Conservation (phyloP, 169 alveolate genomes). For the Perkinsus olseni region DNA sequence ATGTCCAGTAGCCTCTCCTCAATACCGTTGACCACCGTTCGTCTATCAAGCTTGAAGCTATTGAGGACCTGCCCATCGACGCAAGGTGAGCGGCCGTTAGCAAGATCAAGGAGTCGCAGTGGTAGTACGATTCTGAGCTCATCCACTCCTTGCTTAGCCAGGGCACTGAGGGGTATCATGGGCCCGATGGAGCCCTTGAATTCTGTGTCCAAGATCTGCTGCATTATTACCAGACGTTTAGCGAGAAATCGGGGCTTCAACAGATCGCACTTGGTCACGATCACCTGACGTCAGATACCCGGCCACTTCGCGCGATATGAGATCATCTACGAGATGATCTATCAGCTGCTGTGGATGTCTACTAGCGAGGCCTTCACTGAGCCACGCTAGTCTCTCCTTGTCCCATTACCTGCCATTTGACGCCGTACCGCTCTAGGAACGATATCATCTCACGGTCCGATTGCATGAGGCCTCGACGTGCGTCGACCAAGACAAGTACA, state of each 20-base stretch:
- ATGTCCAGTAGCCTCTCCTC: not conserved
- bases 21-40: not conserved
- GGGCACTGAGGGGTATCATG: slow-evolving; percentile 47
- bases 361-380: too few relatives aligned
- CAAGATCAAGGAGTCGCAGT: not conserved
- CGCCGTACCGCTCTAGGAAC: slow-evolving; percentile 46
- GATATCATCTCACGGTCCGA: slow-evolving; percentile 50
- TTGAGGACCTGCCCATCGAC: not conserved
- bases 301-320: too few relatives aligned
- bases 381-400: not conserved
- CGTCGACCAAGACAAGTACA: slow-evolving; percentile 47
- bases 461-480: slow-evolving; percentile 48
- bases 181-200: slow-evolving; percentile 38
- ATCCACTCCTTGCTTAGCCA: slow-evolving; percentile 48
- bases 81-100: not conserved
- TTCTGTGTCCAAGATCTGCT: slow-evolving; percentile 36
- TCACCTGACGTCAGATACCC: slow-evolving; percentile 1
- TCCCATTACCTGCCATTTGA: slow-evolving; percentile 33
- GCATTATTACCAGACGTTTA: slow-evolving; percentile 24
- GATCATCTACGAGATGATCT: too few relatives aligned
- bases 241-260: slow-evolving; percentile 30
- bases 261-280: slow-evolving; percentile 55
- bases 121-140: slow-evolving; percentile 26
- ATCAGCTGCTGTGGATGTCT: too few relatives aligned
- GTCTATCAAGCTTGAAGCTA: not conserved